Conservation (phyloP, 2,329 filamentous ascomycete genomes). For the Penicillium sp. region DNA sequence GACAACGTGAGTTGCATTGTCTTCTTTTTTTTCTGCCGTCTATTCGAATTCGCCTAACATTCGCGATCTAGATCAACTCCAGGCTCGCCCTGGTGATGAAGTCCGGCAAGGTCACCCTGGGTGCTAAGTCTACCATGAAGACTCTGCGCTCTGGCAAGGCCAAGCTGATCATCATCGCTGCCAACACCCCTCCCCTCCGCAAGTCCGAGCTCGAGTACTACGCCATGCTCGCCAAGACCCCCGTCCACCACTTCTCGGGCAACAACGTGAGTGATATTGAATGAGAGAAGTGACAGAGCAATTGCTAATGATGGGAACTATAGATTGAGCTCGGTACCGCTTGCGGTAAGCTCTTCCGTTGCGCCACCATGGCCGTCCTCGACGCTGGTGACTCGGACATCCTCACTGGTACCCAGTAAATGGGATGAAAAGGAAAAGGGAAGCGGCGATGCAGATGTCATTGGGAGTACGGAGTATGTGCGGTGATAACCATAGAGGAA, state of each 20-base stretch:
- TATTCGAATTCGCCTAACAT: slow-evolving; percentile 6
- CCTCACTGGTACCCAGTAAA: slow-evolving; percentile 49
- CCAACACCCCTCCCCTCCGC: slow-evolving; percentile 94
- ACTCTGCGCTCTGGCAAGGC: slow-evolving; percentile 89
- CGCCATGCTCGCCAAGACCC: slow-evolving; percentile 86
- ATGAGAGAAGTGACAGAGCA: too few relatives aligned
- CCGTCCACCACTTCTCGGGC: slow-evolving; percentile 94
- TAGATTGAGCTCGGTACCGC: slow-evolving; percentile 98
- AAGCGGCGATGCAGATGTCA: slow-evolving; percentile 4
- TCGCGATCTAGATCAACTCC: slow-evolving; percentile 52
- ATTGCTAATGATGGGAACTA: too few relatives aligned
- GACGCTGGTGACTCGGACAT: slow-evolving; percentile 99
- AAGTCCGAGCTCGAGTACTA: slow-evolving; percentile 97
- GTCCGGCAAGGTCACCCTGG: slow-evolving; percentile 64
- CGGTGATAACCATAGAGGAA: slow-evolving; percentile 5
- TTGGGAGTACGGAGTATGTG: slow-evolving; percentile 3
- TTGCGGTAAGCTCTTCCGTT: slow-evolving; percentile 97
- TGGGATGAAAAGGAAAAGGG: slow-evolving; percentile 4
- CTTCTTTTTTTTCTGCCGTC: background rate
- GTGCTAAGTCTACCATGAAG: slow-evolving; percentile 87
- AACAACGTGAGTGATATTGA: slow-evolving; percentile 75
- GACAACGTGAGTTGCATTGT: slow-evolving; percentile 48
- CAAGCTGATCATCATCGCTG: slow-evolving; percentile 93
- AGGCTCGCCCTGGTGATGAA: slow-evolving; percentile 64
- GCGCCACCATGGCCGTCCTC: slow-evolving; percentile 93